A percentile compares a stretch with the other conserved stretches of the same genome.
These are phyloP conservation scores for Hemileccinum rubropunctum DNA, from an alignment of 768 basidiomycete species.

Conservation along the genomic window DNA sequence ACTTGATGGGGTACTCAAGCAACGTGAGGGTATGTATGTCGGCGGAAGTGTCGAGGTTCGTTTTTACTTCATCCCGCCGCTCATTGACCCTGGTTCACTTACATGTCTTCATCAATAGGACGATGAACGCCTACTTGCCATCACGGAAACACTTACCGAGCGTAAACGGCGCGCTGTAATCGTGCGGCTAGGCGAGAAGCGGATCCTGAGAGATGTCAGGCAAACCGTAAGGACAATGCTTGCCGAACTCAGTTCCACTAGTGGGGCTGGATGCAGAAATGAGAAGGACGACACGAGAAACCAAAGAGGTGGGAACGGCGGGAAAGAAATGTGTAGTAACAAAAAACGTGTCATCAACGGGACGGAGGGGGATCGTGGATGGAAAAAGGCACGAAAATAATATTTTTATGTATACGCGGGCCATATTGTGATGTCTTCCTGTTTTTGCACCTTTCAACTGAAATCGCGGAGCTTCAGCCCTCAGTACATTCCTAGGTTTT, in stretches of 20 bases:
- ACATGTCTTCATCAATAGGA: constrained; percentile 38
- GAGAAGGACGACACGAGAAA: constrained; percentile 2
- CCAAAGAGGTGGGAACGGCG: neutral
- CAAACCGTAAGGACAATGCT: constrained; percentile 8
- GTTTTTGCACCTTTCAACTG: neutral
- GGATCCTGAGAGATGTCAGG: constrained; percentile 45
- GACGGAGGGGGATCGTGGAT: constrained; percentile 3
- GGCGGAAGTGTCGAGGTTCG: constrained; percentile 42
- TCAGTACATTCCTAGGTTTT: neutral
- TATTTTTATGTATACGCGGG: too few species aligned
- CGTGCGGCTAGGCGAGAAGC: constrained; percentile 80
- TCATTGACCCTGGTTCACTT: neutral
- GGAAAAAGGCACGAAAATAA: constrained; percentile 23
- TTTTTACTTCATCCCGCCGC: neutral
- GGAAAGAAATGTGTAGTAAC: neutral
- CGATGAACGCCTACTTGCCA: constrained; percentile 43
- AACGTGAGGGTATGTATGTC: constrained; percentile 43
- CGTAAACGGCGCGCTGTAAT: constrained; percentile 62
- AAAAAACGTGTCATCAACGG: constrained; percentile 17
- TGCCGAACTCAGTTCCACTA: neutral
- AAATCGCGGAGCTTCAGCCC: neutral
- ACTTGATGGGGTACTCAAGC: constrained; percentile 45
- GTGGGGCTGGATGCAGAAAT: neutral
- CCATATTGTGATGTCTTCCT: neutral
- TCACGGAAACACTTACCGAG: constrained; percentile 27